Evolutionary conservation across 768 basidiomycete species (phyloP), one percentile per base, ranked within the genome.

Genomic region (Phlebiopsis gigantea): DNA sequence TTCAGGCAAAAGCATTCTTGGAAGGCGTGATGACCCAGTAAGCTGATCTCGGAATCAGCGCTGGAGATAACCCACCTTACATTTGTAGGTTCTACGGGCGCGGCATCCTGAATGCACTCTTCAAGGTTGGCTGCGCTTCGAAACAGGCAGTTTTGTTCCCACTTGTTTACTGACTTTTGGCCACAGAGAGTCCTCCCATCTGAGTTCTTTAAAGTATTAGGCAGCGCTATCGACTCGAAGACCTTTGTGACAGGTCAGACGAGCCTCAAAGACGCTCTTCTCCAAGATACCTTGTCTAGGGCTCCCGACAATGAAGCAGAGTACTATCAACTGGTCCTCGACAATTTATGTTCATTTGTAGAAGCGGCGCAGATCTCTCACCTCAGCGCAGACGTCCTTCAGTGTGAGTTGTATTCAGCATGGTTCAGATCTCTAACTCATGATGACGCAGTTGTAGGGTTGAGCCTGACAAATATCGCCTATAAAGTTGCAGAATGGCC

Each of bases 401-500:
- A 72, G 55, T 78, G 89, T 87, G 59, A 60, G 82, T 66, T 39
- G 47, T 22, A 17, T 24, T 48, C 2, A 17, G 9, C 1, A 4
- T n/a, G n/a, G 4, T 5, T 48, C 26, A 46, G 12, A 17, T 45
- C 6, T 14, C 24, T 56, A 25, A 67, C 46, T 29, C 30, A 56
- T 31, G 25, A 46, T 29, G 14, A 14, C 10, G 9, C 63, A 91
- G 88, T 80, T 65, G 69, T 80, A 46, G 84, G 83, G 5, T 73
- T 79, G 42, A 78, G 80, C 43, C 71, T 88, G 12, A 75, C 73
- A 1, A 72, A 71, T 26, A 63, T 86, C 49, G 77, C 81, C 44
- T 79, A 85, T 5, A 79, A 82, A 29, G 73, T 79, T n/a, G 76
- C 80, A 1, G 86, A 90, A 51, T 76, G 76, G 64, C 66, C 75